Percentiles rank a stretch among this genome's conserved stretches.
These are phyloP conservation scores for Aspergillus terreus DNA, from an alignment of 2,329 filamentous ascomycete genomes.

Conservation along the genomic window DNA sequence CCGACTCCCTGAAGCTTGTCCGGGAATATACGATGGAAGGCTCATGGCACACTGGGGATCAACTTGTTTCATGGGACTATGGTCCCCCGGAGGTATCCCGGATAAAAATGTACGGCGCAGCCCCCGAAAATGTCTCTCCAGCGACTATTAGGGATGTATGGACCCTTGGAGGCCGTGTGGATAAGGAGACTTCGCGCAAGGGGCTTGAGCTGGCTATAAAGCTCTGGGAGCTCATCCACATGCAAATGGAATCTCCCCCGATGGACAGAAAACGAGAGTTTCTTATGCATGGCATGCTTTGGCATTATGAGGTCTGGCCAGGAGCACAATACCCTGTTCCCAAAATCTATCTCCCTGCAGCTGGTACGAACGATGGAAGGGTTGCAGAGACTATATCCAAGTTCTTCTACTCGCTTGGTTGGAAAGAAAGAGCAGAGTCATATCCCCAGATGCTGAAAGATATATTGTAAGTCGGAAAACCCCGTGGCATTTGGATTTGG, in stretches of 20 bases:
- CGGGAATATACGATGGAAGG: no score
- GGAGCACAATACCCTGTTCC: background rate
- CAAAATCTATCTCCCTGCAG: slow-evolving; percentile 3
- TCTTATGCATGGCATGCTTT: background rate
- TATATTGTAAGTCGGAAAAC: background rate
- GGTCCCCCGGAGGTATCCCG: background rate
- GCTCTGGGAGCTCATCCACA: background rate
- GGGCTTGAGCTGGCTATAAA: background rate
- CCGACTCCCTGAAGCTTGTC: no score
- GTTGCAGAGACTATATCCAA: background rate
- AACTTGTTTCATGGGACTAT: background rate
- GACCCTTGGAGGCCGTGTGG: background rate
- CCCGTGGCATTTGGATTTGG: background rate
- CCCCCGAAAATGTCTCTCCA: background rate
- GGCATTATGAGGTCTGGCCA: slow-evolving; percentile 4
- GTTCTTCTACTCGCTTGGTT: slow-evolving; percentile 3
- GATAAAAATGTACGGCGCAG: background rate
- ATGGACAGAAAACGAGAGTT: no score
- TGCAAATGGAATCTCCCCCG: background rate
- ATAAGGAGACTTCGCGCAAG: background rate
- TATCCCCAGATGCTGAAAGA: background rate
- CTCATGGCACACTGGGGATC: no score
- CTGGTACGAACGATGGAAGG: slow-evolving; percentile 1
- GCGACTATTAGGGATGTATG: background rate
- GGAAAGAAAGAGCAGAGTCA: background rate